Percentiles rank a stretch among this genome's conserved stretches.
phyloP scores from a whole-genome alignment of 148 eudicot genomes.

The Rhododendron simsii region DNA sequence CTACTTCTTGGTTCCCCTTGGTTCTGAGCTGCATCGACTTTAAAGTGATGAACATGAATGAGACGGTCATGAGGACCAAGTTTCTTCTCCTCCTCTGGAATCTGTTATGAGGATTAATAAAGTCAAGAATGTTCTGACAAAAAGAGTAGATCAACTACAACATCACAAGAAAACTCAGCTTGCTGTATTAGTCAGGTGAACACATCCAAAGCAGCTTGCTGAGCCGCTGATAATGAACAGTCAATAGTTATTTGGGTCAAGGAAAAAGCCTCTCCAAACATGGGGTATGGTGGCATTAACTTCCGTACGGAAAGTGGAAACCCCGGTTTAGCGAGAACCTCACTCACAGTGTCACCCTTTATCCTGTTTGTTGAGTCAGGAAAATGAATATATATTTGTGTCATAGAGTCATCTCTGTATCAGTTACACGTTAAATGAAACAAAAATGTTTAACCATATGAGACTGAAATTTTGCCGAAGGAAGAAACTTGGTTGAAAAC shows the following conservation, averaged over 20 bases:
- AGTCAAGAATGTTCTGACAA: neutral
- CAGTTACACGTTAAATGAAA: neutral
- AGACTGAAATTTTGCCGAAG: neutral
- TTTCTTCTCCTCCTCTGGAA: constrained; percentile 95
- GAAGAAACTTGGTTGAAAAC: neutral
- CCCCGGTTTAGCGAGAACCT: neutral
- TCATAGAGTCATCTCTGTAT: neutral
- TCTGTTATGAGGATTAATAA: constrained; percentile 31
- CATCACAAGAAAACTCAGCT: neutral
- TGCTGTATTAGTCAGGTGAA: neutral
- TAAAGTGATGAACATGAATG: constrained; percentile 95
- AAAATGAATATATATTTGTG: neutral
- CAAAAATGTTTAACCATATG: neutral
- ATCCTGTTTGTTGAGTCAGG: neutral
- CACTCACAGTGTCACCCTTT: neutral
- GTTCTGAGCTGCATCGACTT: constrained; percentile 66
- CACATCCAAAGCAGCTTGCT: neutral
- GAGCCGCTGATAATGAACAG: neutral
- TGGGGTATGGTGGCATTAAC: neutral
- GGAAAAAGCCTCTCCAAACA: neutral
- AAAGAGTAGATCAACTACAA: neutral
- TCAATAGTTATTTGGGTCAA: neutral
- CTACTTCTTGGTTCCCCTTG: constrained; percentile 34
- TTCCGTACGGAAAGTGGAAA: neutral
- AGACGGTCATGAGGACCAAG: constrained; percentile 73